phyloP scores from a whole-genome alignment of 345 rosid species.

The Lagerstroemia speciosa region DNA sequence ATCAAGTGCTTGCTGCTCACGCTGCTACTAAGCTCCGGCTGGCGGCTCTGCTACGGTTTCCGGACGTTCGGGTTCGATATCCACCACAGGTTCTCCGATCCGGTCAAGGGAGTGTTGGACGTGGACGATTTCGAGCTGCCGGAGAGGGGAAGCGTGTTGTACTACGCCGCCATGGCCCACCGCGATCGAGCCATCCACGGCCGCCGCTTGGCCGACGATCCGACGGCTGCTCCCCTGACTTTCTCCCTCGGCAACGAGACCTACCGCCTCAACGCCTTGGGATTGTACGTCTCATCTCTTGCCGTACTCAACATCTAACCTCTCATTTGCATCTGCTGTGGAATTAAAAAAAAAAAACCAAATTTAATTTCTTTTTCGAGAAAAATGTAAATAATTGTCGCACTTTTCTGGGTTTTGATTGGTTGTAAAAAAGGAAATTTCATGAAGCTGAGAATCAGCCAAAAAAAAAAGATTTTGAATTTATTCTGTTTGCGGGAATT shows the following conservation, averaged over 20 bases:
- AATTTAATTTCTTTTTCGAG: neutral
- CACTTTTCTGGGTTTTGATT: neutral
- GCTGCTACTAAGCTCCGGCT: neutral
- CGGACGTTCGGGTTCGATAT: slow-evolving; percentile 65
- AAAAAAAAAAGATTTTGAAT: neutral
- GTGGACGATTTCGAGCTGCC: slow-evolving; percentile 45
- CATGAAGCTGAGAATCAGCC: neutral
- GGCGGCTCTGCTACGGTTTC: neutral
- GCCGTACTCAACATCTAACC: neutral
- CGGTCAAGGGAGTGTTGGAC: slow-evolving; percentile 46
- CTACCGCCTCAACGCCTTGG: slow-evolving; percentile 31
- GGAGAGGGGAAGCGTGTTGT: slow-evolving; percentile 47
- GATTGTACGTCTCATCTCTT: slow-evolving; percentile 51
- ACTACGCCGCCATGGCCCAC: slow-evolving; percentile 57
- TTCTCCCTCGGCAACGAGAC: slow-evolving; percentile 71
- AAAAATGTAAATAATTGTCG: neutral
- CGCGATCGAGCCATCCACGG: slow-evolving; percentile 67
- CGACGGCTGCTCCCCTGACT: slow-evolving; percentile 43
- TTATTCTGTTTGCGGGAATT: neutral
- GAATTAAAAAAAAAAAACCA: neutral
- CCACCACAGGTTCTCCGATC: slow-evolving; percentile 83
- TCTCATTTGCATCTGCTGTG: neutral
- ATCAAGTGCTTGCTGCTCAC: neutral
- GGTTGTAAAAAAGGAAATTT: neutral
- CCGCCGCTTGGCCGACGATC: slow-evolving; percentile 42